Evolutionary conservation across 371 early-diverging fungal species (phyloP), one percentile per base, ranked within the genome.

Genomic region (Dichotomocladium elegans): DNA sequence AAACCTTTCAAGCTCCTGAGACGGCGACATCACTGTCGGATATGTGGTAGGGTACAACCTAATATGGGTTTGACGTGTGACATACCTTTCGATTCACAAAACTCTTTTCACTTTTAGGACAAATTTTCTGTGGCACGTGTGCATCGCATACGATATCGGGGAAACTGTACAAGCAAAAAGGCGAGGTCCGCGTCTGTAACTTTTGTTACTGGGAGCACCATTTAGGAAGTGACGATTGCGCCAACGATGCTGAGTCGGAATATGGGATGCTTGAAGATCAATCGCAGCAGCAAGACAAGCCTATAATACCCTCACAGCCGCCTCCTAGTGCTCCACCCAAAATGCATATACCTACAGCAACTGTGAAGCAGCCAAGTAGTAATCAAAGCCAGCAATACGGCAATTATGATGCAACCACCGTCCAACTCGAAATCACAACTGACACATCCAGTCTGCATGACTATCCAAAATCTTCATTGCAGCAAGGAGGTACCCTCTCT

Each of bases 21-120:
- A 35, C 67, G 93, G 43, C 86, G 82, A 53, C 94, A 93, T 58
- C 94, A 93, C 57, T 93, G 94, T 60, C 82, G 94, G 14, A 84
- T 89, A 27, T 93, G 94, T 68, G 91, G 90, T 83, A 77, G 54
- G 64, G 52, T 24, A 43, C 33, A 11, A 31, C 15, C 33, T 14
- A 21, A 28, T 43, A 34, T 33, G 21, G 21, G 21, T 11, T 15
- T 25, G 24, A 11, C 29, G 2, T 17, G 17, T 47, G 47, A 24
- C 29, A 29, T 35, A 27, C 1, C 11, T 14, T 47, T 3, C 14
- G 19, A 4, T 5, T 37, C 14, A 1, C 3, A n/a, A 5, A 5
- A 4, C 19, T 12, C 10, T 9, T 42, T 43, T 47, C 26, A 26
- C 12, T 33, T 49, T 19, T 61, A 85, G 86, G 86, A 14, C 88